Conservation (phyloP, 345 rosid genomes). For the Firmiana major region DNA sequence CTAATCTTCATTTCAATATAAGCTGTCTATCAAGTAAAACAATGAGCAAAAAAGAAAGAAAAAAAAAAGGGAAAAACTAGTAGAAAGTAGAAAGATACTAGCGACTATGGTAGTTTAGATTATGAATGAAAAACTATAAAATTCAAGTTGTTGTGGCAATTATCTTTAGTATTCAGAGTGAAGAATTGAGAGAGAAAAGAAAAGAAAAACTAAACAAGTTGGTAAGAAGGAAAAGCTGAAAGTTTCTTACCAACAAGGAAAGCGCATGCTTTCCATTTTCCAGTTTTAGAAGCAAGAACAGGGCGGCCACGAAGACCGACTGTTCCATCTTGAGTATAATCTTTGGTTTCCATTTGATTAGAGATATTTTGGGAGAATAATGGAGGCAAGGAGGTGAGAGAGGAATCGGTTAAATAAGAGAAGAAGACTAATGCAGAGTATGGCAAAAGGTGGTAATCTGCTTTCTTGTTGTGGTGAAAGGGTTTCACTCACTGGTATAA, state of each 20-base stretch:
- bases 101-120: background rate
- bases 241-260: constrained; percentile 62
- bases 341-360: constrained; percentile 51
- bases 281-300: constrained; percentile 56
- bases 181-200: background rate
- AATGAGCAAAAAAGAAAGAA: background rate
- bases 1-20: background rate
- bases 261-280: constrained; percentile 90
- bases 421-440: too few species aligned
- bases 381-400: background rate
- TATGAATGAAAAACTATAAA: background rate
- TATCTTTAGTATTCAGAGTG: background rate
- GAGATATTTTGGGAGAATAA: background rate
- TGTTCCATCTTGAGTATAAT: constrained; percentile 72
- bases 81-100: too few species aligned
- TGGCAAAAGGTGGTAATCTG: background rate
- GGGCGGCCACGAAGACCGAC: constrained; percentile 81
- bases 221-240: background rate
- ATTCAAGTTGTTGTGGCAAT: background rate
- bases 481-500: background rate
- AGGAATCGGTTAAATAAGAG: too few species aligned
- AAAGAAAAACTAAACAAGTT: background rate
- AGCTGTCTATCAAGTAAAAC: background rate
- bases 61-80: background rate
- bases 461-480: background rate